Evolutionary conservation across 768 basidiomycete species (phyloP).

Genomic region (Calocera viscosa): DNA sequence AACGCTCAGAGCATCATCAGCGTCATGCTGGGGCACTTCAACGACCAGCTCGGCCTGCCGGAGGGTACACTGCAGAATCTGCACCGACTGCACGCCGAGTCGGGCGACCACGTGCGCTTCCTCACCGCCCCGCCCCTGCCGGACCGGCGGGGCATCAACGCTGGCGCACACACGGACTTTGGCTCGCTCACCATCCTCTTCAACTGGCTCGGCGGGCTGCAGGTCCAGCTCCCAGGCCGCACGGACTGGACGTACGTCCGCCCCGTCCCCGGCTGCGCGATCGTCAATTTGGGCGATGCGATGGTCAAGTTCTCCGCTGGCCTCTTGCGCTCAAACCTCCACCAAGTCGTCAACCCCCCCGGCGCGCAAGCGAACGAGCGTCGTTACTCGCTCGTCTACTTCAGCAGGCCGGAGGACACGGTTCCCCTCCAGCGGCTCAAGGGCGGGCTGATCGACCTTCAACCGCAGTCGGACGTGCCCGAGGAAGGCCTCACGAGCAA

Average conservation of each 20-base stretch:
- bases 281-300: constrained; percentile 54
- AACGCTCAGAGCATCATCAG: constrained; percentile 4
- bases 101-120: constrained; percentile 6
- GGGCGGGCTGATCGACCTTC: not conserved
- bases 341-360: constrained; percentile 53
- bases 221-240: constrained; percentile 49
- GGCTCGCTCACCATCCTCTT: constrained; percentile 3
- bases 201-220: constrained; percentile 56
- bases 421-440: constrained; percentile 38
- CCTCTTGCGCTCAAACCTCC: constrained; percentile 49
- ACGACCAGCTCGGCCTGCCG: not conserved
- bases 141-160: not conserved
- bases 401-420: constrained; percentile 48
- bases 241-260: constrained; percentile 54
- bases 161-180: constrained; percentile 4
- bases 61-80: not conserved
- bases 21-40: not conserved
- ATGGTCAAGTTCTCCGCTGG: constrained; percentile 51
- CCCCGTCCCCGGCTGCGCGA: constrained; percentile 45
- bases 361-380: constrained; percentile 40
- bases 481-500: not conserved
- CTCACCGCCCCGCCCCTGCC: constrained; percentile 4
- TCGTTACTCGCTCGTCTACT: constrained; percentile 59
- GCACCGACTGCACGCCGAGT: not conserved
- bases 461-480: not conserved